A percentile compares a stretch with the other conserved stretches of the same genome.
These are phyloP conservation scores for Kalanchoe fedtschenkoi DNA, from an alignment of 164 flowering plant genomes.

Conservation along the genomic window DNA sequence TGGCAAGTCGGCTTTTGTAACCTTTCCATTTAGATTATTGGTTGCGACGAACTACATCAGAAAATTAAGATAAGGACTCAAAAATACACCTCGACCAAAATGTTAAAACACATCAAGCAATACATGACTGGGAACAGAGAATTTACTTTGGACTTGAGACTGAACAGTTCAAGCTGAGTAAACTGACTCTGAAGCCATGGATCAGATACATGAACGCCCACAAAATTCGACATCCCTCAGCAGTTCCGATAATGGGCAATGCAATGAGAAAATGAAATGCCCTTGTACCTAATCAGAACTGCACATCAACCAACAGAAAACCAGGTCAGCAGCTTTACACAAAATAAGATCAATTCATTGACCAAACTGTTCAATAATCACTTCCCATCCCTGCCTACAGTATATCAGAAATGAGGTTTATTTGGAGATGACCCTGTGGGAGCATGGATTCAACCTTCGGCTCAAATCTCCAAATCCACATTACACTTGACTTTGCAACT, in stretches of 20 bases:
- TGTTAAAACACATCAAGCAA: neutral
- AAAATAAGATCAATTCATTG: neutral
- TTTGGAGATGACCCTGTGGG: too few relatives aligned
- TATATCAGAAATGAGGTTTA: too few relatives aligned
- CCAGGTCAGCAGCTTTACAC: too few relatives aligned
- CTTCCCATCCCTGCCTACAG: too few relatives aligned
- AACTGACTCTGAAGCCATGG: constrained; percentile 57
- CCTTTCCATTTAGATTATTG: constrained; percentile 34
- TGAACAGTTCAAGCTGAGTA: constrained; percentile 53
- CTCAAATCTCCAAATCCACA: neutral
- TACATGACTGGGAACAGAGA: neutral
- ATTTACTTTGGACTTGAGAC: constrained; percentile 42
- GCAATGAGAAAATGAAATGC: neutral
- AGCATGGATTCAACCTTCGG: too few relatives aligned
- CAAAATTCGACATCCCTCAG: constrained; percentile 38
- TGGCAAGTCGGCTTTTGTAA: constrained; percentile 54
- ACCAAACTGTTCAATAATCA: too few relatives aligned
- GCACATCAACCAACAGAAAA: neutral
- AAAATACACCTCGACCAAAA: neutral
- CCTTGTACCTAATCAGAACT: neutral
- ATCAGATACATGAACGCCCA: constrained; percentile 51
- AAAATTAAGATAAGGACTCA: neutral
- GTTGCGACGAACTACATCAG: constrained; percentile 31
- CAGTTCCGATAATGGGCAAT: neutral
- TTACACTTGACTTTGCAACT: too few relatives aligned